Evolutionary conservation across 1,284 basidiomycete species (phyloP), one percentile per base, ranked within the genome.

Genomic region (Tylopilus orsonianus): DNA sequence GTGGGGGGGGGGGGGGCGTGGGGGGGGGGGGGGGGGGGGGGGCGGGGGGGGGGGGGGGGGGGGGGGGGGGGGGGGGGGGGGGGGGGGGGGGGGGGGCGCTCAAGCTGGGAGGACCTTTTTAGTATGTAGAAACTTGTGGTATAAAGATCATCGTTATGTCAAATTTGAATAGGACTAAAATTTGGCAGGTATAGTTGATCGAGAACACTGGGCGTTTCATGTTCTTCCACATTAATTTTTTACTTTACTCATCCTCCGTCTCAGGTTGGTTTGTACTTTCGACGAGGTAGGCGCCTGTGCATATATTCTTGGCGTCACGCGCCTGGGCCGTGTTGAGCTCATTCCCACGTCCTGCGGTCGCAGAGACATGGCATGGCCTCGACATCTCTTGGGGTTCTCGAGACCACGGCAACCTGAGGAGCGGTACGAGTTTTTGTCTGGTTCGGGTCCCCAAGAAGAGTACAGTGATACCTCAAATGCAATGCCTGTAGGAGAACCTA

Each of bases 61-160:
- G n/a, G n/a, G n/a, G n/a, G n/a, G n/a, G n/a, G n/a, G n/a, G n/a
- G n/a, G n/a, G n/a, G n/a, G n/a, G n/a, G n/a, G n/a, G n/a, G n/a
- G n/a, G n/a, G n/a, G n/a, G n/a, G n/a, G n/a, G n/a, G n/a, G n/a
- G n/a, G 75, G 55, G 75, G 77, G 58, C 68, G 87, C 52, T 67
- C 72, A 10, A 87, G 86, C 65, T 92, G 86, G 81, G 78, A 81
- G 68, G 79, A 76, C 57, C 75, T 88, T 49, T 87, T 83, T n/a
- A n/a, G n/a, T 56, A 72, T 58, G 19, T 65, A 38, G 33, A 30
- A 16, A n/a, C 18, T 7, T 3, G 24, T 9, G 13, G 19, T 30
- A 13, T 20, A 40, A 14, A 16, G 4, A n/a, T 29, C 13, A 20
- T 30, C 18, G 44, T 16, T 23, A n/a, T 23, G 12, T 46, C 26